Conservation (phyloP, 2,329 filamentous ascomycete genomes). For the Xylariales sp. region DNA sequence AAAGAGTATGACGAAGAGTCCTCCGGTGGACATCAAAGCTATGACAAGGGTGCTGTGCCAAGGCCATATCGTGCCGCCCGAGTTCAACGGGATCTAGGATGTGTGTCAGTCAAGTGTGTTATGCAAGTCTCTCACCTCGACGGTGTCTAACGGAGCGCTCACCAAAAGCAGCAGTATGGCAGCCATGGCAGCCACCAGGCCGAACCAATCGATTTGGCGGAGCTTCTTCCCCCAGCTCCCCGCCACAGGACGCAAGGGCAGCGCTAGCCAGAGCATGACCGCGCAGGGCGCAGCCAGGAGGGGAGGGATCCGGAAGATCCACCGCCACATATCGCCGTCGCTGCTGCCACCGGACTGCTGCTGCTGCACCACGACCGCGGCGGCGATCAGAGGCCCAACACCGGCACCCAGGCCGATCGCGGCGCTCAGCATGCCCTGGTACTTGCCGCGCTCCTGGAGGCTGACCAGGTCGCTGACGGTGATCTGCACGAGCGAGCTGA, state of each 20-base stretch:
- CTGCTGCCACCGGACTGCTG: too few species aligned
- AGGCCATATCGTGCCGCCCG: slow-evolving; percentile 15
- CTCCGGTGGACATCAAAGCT: slow-evolving; percentile 10
- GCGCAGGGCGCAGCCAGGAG: slow-evolving; percentile 11
- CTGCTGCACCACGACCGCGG: slow-evolving; percentile 5
- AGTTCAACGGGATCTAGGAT: slow-evolving; percentile 18
- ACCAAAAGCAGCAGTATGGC: slow-evolving; percentile 13
- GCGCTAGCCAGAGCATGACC: slow-evolving; percentile 6
- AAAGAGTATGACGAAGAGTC: slow-evolving; percentile 12
- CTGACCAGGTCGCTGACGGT: slow-evolving; percentile 30
- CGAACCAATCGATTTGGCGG: slow-evolving; percentile 18
- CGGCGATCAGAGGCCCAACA: slow-evolving; percentile 20
- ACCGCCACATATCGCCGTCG: slow-evolving; percentile 13
- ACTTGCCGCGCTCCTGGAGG: slow-evolving; percentile 28
- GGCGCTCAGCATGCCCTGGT: slow-evolving; percentile 24
- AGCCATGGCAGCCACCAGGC: slow-evolving; percentile 10
- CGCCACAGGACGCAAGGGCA: slow-evolving; percentile 14
- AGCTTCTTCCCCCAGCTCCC: slow-evolving; percentile 13
- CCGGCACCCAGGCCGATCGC: slow-evolving; percentile 17
- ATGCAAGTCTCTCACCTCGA: not conserved
- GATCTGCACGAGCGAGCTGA: slow-evolving; percentile 26
- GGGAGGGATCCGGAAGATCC: slow-evolving; percentile 18
- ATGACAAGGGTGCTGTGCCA: slow-evolving; percentile 14
- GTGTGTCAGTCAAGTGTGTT: too few species aligned
- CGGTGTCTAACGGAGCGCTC: slow-evolving; percentile 1